phyloP scores from a whole-genome alignment of 176 grass and related monocot genomes.

The Juncus effusus region DNA sequence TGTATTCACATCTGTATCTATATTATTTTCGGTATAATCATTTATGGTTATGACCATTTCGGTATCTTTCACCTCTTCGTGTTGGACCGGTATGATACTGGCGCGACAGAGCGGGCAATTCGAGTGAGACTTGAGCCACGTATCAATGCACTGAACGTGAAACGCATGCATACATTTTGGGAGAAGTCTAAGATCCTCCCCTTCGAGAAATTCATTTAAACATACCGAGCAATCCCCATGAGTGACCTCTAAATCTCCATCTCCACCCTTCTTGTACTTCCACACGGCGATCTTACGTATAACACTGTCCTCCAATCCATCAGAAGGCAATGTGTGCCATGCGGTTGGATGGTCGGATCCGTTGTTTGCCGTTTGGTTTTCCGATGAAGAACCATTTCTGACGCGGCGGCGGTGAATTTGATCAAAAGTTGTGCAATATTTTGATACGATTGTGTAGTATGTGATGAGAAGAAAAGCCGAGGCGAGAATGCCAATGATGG shows the following conservation, averaged over 20 bases:
- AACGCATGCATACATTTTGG: conserved; percentile 92
- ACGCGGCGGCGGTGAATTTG: conserved; percentile 34
- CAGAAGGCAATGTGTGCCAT: conserved; percentile 40
- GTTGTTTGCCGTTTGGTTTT: background rate
- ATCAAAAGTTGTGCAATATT: conserved; percentile 67
- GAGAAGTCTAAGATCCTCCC: conserved; percentile 77
- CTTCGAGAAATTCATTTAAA: conserved; percentile 82
- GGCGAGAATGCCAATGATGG: conserved; percentile 92
- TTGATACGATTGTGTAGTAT: conserved; percentile 93
- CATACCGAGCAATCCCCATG: conserved; percentile 74
- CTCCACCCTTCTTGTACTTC: conserved; percentile 60
- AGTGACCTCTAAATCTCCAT: conserved; percentile 43
- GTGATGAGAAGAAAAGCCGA: conserved; percentile 78
- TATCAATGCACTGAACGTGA: conserved; percentile 92
- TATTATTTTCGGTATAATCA: conserved; percentile 13
- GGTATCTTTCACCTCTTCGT: conserved; percentile 34
- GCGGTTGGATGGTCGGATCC: conserved; percentile 24
- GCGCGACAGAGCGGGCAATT: conserved; percentile 91
- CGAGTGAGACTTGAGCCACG: conserved; percentile 85
- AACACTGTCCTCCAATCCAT: conserved; percentile 65
- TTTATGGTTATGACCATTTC: conserved; percentile 31
- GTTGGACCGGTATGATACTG: conserved; percentile 34
- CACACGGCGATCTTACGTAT: conserved; percentile 78
- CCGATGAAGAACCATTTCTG: background rate
- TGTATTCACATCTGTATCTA: conserved; percentile 1